Evolutionary conservation across 2,329 filamentous ascomycete genomes (phyloP).

Genomic region (Balansia obtecta): DNA sequence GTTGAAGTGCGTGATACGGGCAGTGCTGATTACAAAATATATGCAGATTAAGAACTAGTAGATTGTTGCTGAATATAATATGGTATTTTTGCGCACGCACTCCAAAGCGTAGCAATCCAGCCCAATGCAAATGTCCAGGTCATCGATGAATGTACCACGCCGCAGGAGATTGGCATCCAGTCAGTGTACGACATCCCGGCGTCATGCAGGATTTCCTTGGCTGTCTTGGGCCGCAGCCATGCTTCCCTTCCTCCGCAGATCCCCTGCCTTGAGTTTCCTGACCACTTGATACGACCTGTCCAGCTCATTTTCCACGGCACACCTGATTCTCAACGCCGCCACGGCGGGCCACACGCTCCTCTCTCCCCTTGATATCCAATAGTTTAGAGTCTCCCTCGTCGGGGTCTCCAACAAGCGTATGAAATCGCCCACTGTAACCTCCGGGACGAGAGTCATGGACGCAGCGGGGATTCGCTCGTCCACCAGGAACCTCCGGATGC

Average conservation of each 20-base stretch:
- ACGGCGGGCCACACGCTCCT: slow-evolving; percentile 85
- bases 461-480: slow-evolving; percentile 73
- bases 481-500: slow-evolving; percentile 63
- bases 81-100: background rate
- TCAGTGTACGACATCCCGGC: background rate
- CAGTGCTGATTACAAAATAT: no score
- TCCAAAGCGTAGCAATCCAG: no score
- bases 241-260: slow-evolving; percentile 33
- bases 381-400: slow-evolving; percentile 59
- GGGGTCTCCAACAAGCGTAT: slow-evolving; percentile 71
- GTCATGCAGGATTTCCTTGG: background rate
- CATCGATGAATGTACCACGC: no score
- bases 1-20: no score
- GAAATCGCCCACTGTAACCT: slow-evolving; percentile 63
- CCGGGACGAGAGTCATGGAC: slow-evolving; percentile 70
- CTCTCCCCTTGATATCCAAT: slow-evolving; percentile 81
- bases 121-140: no score
- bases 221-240: slow-evolving; percentile 18
- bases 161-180: background rate
- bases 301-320: slow-evolving; percentile 76
- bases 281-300: slow-evolving; percentile 77
- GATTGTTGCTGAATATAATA: background rate
- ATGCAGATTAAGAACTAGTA: no score
- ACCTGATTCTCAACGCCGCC: slow-evolving; percentile 67
- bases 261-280: slow-evolving; percentile 45